A percentile compares a stretch with the other conserved stretches of the same genome.
These are phyloP conservation scores for Apiospora kogelbergensis DNA, from an alignment of 2,329 filamentous ascomycete species.

Conservation along the genomic window DNA sequence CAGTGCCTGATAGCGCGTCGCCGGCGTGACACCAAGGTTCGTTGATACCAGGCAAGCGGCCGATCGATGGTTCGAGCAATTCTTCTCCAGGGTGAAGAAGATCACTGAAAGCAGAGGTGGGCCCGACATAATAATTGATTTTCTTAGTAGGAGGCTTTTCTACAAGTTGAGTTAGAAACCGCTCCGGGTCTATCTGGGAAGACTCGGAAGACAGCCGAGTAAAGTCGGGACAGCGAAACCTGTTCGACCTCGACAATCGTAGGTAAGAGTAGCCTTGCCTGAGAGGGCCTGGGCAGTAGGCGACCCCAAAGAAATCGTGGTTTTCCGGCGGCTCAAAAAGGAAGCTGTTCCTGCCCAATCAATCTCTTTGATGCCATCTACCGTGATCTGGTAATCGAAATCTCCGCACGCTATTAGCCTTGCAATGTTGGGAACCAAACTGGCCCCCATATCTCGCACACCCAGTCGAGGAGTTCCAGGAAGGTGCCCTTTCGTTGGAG, in stretches of 20 bases:
- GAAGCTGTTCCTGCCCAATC: neutral
- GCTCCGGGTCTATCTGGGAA: neutral
- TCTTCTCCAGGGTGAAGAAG: conserved; percentile 11
- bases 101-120: neutral
- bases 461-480: neutral
- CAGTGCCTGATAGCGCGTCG: conserved; percentile 8
- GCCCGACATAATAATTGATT: conserved; percentile 13
- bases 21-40: conserved; percentile 4
- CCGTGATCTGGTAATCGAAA: neutral
- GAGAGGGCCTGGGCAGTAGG: neutral
- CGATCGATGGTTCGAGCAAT: neutral
- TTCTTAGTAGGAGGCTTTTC: conserved; percentile 6
- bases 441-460: neutral
- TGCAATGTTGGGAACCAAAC: neutral
- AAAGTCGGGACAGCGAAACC: neutral
- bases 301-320: neutral
- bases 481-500: no score
- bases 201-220: neutral
- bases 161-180: conserved; percentile 8
- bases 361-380: neutral
- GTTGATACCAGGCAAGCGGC: conserved; percentile 9
- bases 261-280: neutral
- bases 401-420: neutral
- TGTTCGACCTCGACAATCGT: neutral
- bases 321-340: neutral